Evolutionary conservation across 164 flowering plant species (phyloP).

Genomic region (Cinnamomum micranthum): DNA sequence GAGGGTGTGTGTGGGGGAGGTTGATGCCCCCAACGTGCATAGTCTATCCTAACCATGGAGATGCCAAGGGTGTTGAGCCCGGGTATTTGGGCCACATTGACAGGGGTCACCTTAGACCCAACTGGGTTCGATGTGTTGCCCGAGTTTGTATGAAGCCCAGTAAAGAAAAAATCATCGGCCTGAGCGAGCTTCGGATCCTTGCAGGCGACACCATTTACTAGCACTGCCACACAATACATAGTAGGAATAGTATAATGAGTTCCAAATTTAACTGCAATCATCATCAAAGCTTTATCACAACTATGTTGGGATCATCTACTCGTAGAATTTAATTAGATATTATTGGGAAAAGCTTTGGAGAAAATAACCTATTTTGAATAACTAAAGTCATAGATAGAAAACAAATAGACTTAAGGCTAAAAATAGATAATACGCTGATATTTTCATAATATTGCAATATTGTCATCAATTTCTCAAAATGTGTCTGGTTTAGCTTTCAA

Average conservation of each 20-base stretch:
- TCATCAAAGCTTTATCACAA: not conserved
- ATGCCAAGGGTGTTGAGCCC: not conserved
- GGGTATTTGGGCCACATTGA: not conserved
- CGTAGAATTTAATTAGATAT: too few species aligned
- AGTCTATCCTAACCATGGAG: not conserved
- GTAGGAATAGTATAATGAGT: not conserved
- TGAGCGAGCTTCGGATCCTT: constrained; percentile 12
- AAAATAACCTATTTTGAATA: too few species aligned
- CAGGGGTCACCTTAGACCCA: not conserved
- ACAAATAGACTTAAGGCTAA: too few species aligned
- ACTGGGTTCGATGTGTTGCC: not conserved
- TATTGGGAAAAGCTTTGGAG: too few species aligned
- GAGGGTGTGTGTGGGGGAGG: not conserved
- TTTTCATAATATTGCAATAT: too few species aligned
- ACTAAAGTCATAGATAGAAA: too few species aligned
- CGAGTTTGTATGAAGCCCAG: constrained; percentile 4
- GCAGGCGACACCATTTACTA: constrained; percentile 10
- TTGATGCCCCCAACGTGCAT: not conserved
- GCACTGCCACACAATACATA: not conserved
- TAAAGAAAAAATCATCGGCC: constrained; percentile 11
- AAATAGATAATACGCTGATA: too few species aligned
- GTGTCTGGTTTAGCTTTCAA: too few species aligned
- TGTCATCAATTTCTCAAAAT: too few species aligned
- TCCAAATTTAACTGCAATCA: not conserved
- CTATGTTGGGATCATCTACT: too few species aligned